These are phyloP conservation scores for Sedum album DNA, from an alignment of 164 flowering plant genomes.

Conservation along the genomic window DNA sequence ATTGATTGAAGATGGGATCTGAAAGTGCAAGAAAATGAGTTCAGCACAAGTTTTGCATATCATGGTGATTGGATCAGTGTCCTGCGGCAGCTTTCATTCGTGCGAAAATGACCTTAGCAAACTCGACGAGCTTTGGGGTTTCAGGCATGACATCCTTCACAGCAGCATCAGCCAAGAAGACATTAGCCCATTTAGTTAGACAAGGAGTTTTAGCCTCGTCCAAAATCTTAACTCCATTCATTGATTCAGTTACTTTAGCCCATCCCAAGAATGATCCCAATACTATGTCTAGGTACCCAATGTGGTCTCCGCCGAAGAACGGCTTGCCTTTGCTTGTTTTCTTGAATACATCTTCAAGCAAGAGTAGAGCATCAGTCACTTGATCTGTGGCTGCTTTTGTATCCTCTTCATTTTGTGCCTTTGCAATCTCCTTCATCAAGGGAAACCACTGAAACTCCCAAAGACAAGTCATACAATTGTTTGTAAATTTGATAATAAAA, in stretches of 20 bases:
- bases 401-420: slow-evolving; percentile 27
- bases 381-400: slow-evolving; percentile 21
- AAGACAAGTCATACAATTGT: not conserved
- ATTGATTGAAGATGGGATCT: too few relatives aligned
- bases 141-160: slow-evolving; percentile 56
- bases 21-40: too few relatives aligned
- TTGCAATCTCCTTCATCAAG: slow-evolving; percentile 12
- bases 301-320: slow-evolving; percentile 51
- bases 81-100: slow-evolving; percentile 3
- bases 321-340: slow-evolving; percentile 43
- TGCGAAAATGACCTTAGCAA: slow-evolving; percentile 22
- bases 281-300: slow-evolving; percentile 52
- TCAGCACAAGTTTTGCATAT: too few relatives aligned
- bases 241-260: slow-evolving; percentile 28
- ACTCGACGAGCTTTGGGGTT: slow-evolving; percentile 38
- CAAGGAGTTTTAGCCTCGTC: slow-evolving; percentile 33
- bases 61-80: too few relatives aligned
- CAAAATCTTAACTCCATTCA: slow-evolving; percentile 25
- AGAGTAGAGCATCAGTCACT: slow-evolving; percentile 21
- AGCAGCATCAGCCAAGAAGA: slow-evolving; percentile 27
- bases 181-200: slow-evolving; percentile 38
- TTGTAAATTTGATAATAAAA: not conserved
- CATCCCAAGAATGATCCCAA: slow-evolving; percentile 46
- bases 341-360: slow-evolving; percentile 40
- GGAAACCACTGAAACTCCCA: slow-evolving; percentile 30